Evolutionary conservation across 176 grass and related monocot species (phyloP), one percentile per base, ranked within the genome.

Genomic region (Hsuehochloa calcarea): DNA sequence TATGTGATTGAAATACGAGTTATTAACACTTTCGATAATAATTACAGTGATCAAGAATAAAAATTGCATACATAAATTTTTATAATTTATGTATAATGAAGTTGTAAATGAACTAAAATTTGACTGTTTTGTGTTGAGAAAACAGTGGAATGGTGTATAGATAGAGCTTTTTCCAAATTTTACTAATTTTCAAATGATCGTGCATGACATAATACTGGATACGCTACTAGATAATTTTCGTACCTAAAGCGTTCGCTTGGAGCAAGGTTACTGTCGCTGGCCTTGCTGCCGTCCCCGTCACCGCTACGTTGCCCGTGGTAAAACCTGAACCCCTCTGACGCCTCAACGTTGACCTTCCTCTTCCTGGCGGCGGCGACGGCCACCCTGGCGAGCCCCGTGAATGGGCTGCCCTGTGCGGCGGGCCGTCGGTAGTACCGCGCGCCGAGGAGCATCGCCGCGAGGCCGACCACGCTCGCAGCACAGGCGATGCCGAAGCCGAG

Each of bases 201-300:
- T 16, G 78, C 31, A 68, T 10, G 14, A 46, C 0, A 7, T 20
- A 25, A 10, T 67, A 51, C 26, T 4, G 10, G 3, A 39, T 12
- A 46, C 1, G 11, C 14, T 2, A 6, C 17, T 17, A 22, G 1
- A 5, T 40, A 34, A 5, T 50, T 66, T 41, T 69, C 79, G 43
- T 80, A 90, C 94, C 94, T 94, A 47, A 97, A 92, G 26, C 88
- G 90, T 17, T 61, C 26, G 62, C 77, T 86, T 29, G 94, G 92
- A 68, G 84, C 19, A 4, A 69, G 4, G 10, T 8, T 54, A 29
- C 1, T 26, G 70, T 44, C 77, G 25, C 43, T 5, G 29, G 44
- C 14, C 64, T 89, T 85, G 82, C 69, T 35, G 39, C 10, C 51
- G 51, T 68, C 49, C 15, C 16, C 41, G 5, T n/a, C 50, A 23